These are phyloP conservation scores for Neoarthrinium moseri DNA, from an alignment of 2,329 filamentous ascomycete species.

Conservation along the genomic window DNA sequence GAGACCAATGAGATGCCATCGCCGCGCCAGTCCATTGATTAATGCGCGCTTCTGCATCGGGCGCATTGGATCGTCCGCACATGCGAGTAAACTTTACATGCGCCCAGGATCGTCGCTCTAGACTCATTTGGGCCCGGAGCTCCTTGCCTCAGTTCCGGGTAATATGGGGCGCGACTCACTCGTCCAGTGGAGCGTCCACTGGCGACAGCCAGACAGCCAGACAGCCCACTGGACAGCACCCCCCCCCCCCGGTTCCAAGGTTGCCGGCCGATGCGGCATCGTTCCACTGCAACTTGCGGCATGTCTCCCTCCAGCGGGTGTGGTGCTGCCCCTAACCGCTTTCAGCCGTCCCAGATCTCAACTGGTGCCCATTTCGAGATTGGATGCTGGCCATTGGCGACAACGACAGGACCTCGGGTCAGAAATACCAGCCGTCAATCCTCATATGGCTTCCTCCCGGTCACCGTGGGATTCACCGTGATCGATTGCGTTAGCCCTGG, in stretches of 20 bases:
- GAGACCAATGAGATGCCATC: too few species aligned
- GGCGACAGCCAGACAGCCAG: too few species aligned
- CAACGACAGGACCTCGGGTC: neutral
- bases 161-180: too few species aligned
- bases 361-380: neutral
- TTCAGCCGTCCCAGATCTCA: neutral
- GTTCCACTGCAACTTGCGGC: too few species aligned
- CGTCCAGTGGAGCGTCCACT: too few species aligned
- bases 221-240: too few species aligned
- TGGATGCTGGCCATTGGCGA: neutral
- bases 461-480: neutral
- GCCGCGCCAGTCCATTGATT: too few species aligned
- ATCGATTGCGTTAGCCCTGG: neutral
- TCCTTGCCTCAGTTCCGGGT: constrained; percentile 8
- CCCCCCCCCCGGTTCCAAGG: neutral
- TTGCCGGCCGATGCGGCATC: neutral
- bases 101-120: neutral
- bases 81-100: neutral
- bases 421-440: neutral
- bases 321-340: neutral
- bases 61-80: neutral
- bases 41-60: too few species aligned
- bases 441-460: neutral
- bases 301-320: too few species aligned
- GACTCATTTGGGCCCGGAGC: constrained; percentile 5